phyloP scores from a whole-genome alignment of 2,329 filamentous ascomycete genomes.

The Monilinia vaccinii-corymbosi region DNA sequence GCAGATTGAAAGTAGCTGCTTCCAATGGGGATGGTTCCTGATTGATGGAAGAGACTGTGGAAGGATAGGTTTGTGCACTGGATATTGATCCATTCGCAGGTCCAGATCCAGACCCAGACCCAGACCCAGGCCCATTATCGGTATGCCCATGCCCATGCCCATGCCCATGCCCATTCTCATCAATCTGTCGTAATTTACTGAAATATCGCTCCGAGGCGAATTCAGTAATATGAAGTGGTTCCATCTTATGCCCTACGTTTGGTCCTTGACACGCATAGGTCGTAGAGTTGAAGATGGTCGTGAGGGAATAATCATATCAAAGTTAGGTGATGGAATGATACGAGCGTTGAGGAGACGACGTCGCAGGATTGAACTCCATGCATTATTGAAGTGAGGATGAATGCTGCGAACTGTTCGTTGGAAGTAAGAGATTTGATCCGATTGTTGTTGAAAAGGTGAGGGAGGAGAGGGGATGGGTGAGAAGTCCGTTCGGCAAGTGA shows the following conservation, averaged over 20 bases:
- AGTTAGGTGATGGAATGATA: conserved; percentile 15
- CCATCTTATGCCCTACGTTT: conserved; percentile 37
- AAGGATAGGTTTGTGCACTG: conserved; percentile 13
- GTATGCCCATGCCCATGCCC: too few relatives aligned
- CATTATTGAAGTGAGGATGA: conserved; percentile 15
- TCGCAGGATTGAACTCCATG: conserved; percentile 23
- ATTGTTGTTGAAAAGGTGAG: too few relatives aligned
- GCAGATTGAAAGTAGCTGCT: conserved; percentile 25
- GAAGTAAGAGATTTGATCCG: too few relatives aligned
- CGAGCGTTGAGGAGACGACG: conserved; percentile 13
- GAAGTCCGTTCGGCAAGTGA: too few relatives aligned
- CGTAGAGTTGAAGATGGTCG: conserved; percentile 18
- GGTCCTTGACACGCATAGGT: conserved; percentile 26
- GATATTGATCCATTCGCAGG: conserved; percentile 22
- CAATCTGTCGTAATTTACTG: conserved; percentile 49
- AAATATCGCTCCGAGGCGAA: conserved; percentile 59
- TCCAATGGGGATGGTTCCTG: conserved; percentile 12
- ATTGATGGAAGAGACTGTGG: conserved; percentile 4
- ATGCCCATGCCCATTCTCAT: conserved; percentile 34
- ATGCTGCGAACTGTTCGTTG: too few relatives aligned
- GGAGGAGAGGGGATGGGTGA: too few relatives aligned
- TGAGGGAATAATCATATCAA: conserved; percentile 26
- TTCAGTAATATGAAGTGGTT: conserved; percentile 54
- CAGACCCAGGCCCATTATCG: conserved; percentile 20
- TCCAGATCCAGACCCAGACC: background rate